Conservation (phyloP, 345 rosid species). For the Syzygium grande region DNA sequence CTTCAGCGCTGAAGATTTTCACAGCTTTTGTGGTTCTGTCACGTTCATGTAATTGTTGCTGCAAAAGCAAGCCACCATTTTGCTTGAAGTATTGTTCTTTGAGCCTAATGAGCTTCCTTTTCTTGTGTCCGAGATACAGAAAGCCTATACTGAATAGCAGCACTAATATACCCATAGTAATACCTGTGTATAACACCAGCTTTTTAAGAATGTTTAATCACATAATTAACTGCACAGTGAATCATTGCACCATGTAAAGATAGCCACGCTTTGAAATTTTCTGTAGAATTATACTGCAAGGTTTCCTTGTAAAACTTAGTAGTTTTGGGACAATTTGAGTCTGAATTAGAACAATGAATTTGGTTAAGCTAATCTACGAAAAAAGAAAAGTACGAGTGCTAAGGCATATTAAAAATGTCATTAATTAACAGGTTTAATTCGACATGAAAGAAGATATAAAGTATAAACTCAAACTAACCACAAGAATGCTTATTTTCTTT, state of each 20-base stretch:
- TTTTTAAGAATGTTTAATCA: neutral
- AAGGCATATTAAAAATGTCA: neutral
- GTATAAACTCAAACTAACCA: neutral
- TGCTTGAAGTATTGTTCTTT: slow-evolving; percentile 9
- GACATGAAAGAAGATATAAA: rapidly evolving
- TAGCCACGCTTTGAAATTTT: neutral
- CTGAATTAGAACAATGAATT: neutral
- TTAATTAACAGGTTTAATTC: neutral
- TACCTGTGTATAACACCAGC: neutral
- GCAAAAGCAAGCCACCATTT: slow-evolving; percentile 26
- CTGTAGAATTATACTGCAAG: neutral
- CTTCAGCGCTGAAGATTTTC: slow-evolving; percentile 19
- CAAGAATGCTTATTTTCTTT: neutral
- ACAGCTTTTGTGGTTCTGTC: neutral
- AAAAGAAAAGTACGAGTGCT: neutral
- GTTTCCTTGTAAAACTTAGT: neutral
- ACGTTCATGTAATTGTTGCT: slow-evolving; percentile 4
- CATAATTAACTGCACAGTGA: neutral
- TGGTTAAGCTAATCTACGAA: neutral
- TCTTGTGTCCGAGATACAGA: neutral
- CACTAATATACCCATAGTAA: neutral
- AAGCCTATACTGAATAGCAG: neutral
- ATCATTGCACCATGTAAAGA: neutral
- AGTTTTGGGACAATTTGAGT: neutral
- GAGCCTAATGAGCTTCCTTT: slow-evolving; percentile 1